Percentiles rank a stretch among this genome's conserved stretches.
Evolutionary conservation across 495 filamentous ascomycete genomes (phyloP).

Genomic region (Hypoxylon fuscum): DNA sequence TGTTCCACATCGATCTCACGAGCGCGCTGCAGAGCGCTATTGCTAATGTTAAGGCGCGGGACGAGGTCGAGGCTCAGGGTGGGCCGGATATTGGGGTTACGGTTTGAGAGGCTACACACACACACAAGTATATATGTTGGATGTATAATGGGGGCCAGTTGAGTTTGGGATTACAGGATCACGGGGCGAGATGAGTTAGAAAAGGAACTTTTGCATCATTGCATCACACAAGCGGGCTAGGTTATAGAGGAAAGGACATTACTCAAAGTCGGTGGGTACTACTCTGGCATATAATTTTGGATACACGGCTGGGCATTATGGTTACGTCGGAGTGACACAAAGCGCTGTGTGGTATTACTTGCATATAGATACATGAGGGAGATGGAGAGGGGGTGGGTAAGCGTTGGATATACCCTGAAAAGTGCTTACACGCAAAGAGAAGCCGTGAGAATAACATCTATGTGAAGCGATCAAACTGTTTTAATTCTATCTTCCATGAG

Average conservation of each 20-base stretch:
- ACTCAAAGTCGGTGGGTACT: background rate
- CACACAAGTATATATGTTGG: too few relatives aligned
- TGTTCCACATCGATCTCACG: conserved; percentile 95
- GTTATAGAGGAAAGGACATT: background rate
- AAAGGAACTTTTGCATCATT: background rate
- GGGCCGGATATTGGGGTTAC: conserved; percentile 32
- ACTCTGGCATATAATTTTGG: too few relatives aligned
- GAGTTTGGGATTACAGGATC: conserved; percentile 1
- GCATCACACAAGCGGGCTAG: background rate
- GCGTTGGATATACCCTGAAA: background rate
- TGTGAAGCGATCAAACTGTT: background rate
- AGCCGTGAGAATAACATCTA: too few relatives aligned
- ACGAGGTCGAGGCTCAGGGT: conserved; percentile 39
- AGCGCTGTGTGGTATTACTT: too few relatives aligned
- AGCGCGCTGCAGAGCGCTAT: conserved; percentile 91
- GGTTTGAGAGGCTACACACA: background rate
- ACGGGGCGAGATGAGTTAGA: background rate
- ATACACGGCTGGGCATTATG: too few relatives aligned
- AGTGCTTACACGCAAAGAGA: too few relatives aligned
- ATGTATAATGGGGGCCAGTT: background rate
- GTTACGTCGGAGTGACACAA: too few relatives aligned
- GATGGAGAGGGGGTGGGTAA: background rate
- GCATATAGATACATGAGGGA: too few relatives aligned
- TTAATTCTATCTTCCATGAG: too few relatives aligned
- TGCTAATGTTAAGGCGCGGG: conserved; percentile 70